Evolutionary conservation across 768 basidiomycete species (phyloP), one percentile per base, ranked within the genome.

Genomic region (Calocybe indica): DNA sequence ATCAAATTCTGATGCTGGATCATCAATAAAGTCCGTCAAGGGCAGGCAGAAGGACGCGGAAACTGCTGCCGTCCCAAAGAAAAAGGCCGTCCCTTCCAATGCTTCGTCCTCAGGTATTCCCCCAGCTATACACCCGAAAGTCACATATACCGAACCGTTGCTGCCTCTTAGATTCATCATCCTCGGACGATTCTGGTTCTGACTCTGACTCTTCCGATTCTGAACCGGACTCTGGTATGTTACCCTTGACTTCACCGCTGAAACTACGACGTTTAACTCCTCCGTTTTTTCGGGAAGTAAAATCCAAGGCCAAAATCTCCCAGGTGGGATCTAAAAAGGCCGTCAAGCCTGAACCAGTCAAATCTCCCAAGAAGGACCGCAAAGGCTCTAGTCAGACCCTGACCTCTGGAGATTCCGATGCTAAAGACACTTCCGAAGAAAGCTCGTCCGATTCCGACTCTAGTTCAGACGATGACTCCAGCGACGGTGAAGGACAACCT

Each of bases 181-280:
- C 54, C 39, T 51, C 49, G 12, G 53, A 52, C 11, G 55, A 52
- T 51, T 57, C 55, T 32, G 46, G 52, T 40, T 65, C 65, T 3
- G 62, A 59, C 7, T 62, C 59, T 30, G 54, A 51, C 38, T 63
- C 63, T 40, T 67, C 67, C 12, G 53, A 55, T 32, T 60, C 64
- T 13, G 58, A 54, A 28, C 61, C 64, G 0, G 61, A 62, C 34
- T 67, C 64, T 41, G 64, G 60, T 63, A 45, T 47, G 49, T 33
- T 12, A 22, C 22, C 22, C 22, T 22, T 22, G 22, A 22, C 4
- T 4, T 22, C 22, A 22, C 4, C 22, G 22, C 22, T 22, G 22
- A 22, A 22, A 22, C 22, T 4, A 22, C 22, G 22, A 22, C 4
- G 22, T 22, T 22, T 4, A 22, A 22, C 22, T 22, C 22, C 22